Evolutionary conservation across 2,329 filamentous ascomycete species (phyloP).

Genomic region (Cadophora luteo-olivacea): DNA sequence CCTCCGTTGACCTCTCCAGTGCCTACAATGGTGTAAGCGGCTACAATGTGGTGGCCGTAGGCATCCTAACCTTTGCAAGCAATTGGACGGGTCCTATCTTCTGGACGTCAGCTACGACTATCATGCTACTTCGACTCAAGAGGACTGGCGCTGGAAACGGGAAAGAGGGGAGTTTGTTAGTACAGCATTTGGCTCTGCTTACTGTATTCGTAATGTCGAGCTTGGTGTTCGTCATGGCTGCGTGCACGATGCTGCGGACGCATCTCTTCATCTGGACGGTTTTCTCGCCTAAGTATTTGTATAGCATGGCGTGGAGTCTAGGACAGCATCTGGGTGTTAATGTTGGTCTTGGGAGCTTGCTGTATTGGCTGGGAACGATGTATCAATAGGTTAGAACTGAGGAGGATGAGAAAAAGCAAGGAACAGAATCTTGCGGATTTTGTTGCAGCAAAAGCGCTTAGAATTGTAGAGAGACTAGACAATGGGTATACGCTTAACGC

Average conservation of each 20-base stretch:
- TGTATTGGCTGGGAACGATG: constrained; percentile 60
- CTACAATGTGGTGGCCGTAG: constrained; percentile 84
- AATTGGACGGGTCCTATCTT: constrained; percentile 94
- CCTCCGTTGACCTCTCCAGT: constrained; percentile 90
- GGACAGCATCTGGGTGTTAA: constrained; percentile 82
- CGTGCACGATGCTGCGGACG: constrained; percentile 81
- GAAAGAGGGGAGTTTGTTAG: background rate
- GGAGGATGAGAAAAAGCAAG: background rate
- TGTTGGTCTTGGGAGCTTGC: constrained; percentile 62
- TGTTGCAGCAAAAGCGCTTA: background rate
- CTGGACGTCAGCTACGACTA: constrained; percentile 75
- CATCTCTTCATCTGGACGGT: constrained; percentile 99
- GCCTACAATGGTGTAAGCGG: constrained; percentile 90
- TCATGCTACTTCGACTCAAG: constrained; percentile 57
- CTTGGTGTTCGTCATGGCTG: constrained; percentile 80
- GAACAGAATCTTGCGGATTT: background rate
- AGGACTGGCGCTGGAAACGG: background rate
- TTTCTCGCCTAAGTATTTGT: constrained; percentile 96
- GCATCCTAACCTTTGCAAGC: constrained; percentile 80
- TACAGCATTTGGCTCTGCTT: constrained; percentile 63
- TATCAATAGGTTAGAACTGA: constrained; percentile 36
- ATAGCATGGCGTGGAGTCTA: constrained; percentile 86
- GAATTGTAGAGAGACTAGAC: background rate
- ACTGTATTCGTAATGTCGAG: constrained; percentile 74
- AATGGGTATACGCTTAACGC: constrained; percentile 44